Base-by-base conservation (phyloP, 441 rosid species). In the Adansonia grandidieri region DNA sequence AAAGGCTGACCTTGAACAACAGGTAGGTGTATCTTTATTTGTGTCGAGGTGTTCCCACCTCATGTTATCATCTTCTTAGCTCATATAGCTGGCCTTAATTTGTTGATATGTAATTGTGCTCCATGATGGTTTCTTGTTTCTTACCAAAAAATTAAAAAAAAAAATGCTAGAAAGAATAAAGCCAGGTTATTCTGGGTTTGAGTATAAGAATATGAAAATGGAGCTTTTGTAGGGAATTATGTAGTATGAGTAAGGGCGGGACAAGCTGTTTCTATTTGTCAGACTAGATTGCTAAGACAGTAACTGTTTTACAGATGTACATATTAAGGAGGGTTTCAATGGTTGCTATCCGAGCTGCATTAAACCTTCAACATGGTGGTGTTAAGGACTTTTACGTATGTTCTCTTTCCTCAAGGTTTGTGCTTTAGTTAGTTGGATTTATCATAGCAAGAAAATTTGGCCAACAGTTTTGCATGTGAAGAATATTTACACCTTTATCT, bases 351-450 rank as follows among this genome's bases (percentile, higher is more conserved):
- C 89, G 96, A 75, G 92, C 97, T 80, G 98, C 99, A 0, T 82
- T 95, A 84, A 97, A 92, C 85, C 97, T 97, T 71, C 91, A 92
- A 75, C 89, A 95, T 82, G 99, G 99, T 69, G 92, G 90, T 61
- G 91, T 86, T 58, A 89, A 80, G 84, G 99, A 97, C 88, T 97
- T 97, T 82, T 97, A 97, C 82, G 95, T 97, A 62, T 97, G 99
- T 84, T 97, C 99, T 77, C 91, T 97, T 68, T 97, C 99, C 71
- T 97, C 99, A 11, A 93, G 98, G 99, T 97, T 61, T 78, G 76
- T 78, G 4, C 1, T 58, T 54, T 15, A 32, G 74, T 50, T 53
- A 45, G 42, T 42, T 76, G 58, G 17, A 3, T 6, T 81, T 61
- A 19, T 73, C 32, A 2, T 48, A 14, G 58, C 6, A n/a, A 11